phyloP scores from a whole-genome alignment of 1,139 yeast species.

The Ashbya aceris region DNA sequence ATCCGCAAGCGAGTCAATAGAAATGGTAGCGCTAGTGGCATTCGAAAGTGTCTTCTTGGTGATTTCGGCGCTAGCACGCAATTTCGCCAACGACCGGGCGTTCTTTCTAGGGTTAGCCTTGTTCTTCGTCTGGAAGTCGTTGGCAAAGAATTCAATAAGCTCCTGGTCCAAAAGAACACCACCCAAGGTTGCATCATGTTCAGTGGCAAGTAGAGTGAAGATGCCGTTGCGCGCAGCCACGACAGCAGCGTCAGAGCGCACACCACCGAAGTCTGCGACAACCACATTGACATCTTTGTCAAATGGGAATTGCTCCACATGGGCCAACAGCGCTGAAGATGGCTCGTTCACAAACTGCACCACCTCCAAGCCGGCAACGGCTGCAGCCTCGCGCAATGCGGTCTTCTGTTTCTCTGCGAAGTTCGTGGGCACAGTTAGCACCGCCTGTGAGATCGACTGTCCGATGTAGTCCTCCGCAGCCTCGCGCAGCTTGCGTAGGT shows the following conservation, averaged over 20 bases:
- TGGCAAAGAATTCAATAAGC: slow-evolving; percentile 74
- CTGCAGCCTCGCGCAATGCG: slow-evolving; percentile 53
- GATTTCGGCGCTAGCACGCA: slow-evolving; percentile 71
- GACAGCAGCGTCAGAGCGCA: slow-evolving; percentile 93
- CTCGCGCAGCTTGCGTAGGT: slow-evolving; percentile 65
- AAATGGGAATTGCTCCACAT: slow-evolving; percentile 44
- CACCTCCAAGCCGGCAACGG: slow-evolving; percentile 66
- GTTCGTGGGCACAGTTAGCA: slow-evolving; percentile 85
- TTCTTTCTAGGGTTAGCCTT: slow-evolving; percentile 72
- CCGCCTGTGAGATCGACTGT: slow-evolving; percentile 68
- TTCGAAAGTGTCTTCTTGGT: slow-evolving; percentile 90
- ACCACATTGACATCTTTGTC: slow-evolving; percentile 71
- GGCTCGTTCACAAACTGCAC: slow-evolving; percentile 91
- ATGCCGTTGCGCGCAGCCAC: slow-evolving; percentile 80
- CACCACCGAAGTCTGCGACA: slow-evolving; percentile 95
- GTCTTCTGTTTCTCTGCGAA: slow-evolving; percentile 66
- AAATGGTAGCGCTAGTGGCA: slow-evolving; percentile 80
- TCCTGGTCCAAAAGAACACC: slow-evolving; percentile 80
- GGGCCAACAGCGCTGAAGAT: slow-evolving; percentile 79
- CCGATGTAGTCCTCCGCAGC: slow-evolving; percentile 96
- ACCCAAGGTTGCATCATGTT: slow-evolving; percentile 76
- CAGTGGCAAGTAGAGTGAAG: slow-evolving; percentile 78
- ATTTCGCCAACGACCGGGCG: slow-evolving; percentile 81
- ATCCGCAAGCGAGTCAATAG: slow-evolving; percentile 89
- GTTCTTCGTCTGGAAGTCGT: slow-evolving; percentile 87